A percentile compares a stretch with the other conserved stretches of the same genome.
phyloP scores from a whole-genome alignment of 129 eudicot genomes.

The Helianthus tuberosus region DNA sequence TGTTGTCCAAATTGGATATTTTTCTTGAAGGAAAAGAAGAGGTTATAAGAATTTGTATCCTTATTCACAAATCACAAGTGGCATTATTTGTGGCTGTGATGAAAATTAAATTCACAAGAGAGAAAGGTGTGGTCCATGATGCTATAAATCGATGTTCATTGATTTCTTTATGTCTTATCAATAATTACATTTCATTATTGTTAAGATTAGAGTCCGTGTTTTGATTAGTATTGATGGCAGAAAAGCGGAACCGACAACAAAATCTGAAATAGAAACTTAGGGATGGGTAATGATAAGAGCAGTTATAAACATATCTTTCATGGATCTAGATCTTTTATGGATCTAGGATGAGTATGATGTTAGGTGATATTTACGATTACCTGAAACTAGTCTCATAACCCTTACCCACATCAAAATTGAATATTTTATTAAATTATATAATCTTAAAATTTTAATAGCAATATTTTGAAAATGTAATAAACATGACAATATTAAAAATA shows the following conservation, averaged over 20 bases:
- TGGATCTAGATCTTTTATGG: too few species aligned
- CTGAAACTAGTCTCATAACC: too few species aligned
- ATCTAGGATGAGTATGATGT: too few species aligned
- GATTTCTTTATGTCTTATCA: slow-evolving; percentile 1
- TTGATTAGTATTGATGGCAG: not conserved
- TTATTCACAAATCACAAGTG: not conserved
- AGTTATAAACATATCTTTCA: too few species aligned
- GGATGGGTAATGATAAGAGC: too few species aligned
- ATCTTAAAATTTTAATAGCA: too few species aligned
- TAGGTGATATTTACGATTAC: too few species aligned
- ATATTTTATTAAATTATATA: too few species aligned
- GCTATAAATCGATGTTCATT: slow-evolving; percentile 2
- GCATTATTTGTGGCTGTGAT: slow-evolving; percentile 5
- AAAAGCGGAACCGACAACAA: not conserved
- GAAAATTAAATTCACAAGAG: not conserved
- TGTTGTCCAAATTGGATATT: not conserved
- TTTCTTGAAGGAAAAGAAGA: not conserved
- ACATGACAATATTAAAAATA: too few species aligned
- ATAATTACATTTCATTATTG: not conserved
- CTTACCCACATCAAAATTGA: too few species aligned
- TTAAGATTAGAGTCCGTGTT: not conserved
- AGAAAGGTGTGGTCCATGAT: slow-evolving; percentile 21
- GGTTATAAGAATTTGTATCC: slow-evolving; percentile 1
- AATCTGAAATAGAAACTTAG: not conserved
- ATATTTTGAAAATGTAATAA: too few species aligned